Conservation (phyloP, 2,329 filamentous ascomycete species). For the Aspergillus proliferans region DNA sequence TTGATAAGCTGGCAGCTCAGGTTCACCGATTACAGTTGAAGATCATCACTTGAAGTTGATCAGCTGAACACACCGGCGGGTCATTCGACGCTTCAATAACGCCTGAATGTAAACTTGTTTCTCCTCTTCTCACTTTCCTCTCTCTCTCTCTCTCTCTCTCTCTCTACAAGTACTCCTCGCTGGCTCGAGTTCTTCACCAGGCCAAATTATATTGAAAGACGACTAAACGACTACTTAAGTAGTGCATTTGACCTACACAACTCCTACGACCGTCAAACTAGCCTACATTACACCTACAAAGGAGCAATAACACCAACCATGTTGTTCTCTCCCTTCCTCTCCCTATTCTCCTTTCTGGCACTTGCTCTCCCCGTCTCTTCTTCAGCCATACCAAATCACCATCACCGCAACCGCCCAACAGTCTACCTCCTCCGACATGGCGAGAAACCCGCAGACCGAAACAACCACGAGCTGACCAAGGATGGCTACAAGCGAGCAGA, state of each 20-base stretch:
- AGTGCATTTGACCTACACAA: neutral
- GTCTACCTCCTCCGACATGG: slow-evolving; percentile 27
- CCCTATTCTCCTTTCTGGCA: neutral
- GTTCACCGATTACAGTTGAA: no score
- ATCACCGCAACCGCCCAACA: slow-evolving; percentile 8
- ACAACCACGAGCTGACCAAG: slow-evolving; percentile 17
- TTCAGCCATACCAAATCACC: slow-evolving; percentile 1
- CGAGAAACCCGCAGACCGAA: slow-evolving; percentile 19
- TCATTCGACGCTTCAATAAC: no score
- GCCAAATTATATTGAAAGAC: neutral
- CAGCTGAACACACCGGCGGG: no score
- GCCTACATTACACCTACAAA: neutral
- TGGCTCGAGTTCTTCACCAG: neutral
- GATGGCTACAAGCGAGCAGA: slow-evolving; percentile 22
- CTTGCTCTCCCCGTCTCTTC: neutral
- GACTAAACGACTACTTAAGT: neutral
- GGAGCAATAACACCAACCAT: neutral
- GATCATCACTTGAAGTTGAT: no score
- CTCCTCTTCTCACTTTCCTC: no score
- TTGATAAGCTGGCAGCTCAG: no score
- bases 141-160: no score
- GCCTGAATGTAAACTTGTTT: no score
- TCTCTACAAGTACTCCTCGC: neutral
- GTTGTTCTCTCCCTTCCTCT: neutral
- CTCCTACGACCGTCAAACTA: neutral